Evolutionary conservation across 495 filamentous ascomycete species (phyloP), one percentile per base, ranked within the genome.

Genomic region (Talaromyces wortmannii): DNA sequence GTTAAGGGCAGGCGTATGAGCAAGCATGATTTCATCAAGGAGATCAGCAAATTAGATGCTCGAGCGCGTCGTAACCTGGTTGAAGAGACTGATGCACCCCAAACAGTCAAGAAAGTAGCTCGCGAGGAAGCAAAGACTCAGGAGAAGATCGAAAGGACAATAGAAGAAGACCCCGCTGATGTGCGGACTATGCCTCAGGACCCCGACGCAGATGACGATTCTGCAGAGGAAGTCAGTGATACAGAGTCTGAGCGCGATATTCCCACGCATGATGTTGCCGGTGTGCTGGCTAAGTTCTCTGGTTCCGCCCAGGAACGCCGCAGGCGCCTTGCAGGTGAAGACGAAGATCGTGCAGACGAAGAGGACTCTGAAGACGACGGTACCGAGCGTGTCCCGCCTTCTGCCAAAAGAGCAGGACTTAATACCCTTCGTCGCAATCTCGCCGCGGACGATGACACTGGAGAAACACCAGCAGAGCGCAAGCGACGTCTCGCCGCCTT

Each of bases 21-120:
- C 65, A 96, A 96, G 68, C 83, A 87, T 6, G 90, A 97, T 62
- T 97, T 99, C 70, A 87, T 97, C 58, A 73, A 83, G 48, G 84
- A 94, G 62, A 85, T 99, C 58, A 83, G 86, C 64, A 77, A 83
- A 30, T 75, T 97, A 55, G 90, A 95, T 65, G 85, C 89, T 31
- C 86, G 83, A 60, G 82, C 83, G 15, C 83, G 92, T 13, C 80
- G 77, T 18, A 83, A 90, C 57, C 70, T 88, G 3, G 79, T 94
- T 0, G 82, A 91, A 51, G 69, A 55, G 45, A 48, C 53, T 6
- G 53, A 55, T 43, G 53, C 45, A 12, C 47, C 53, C n/a, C 45
- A 49, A 13, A 45, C 8, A 7, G 53, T 48, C 31, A 55, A 50
- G 33, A 13, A 48, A 50, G 53, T 55, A 5, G 53, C 47, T 40